phyloP scores from a whole-genome alignment of 106 monocot species.

The Ottelia alismoides region DNA sequence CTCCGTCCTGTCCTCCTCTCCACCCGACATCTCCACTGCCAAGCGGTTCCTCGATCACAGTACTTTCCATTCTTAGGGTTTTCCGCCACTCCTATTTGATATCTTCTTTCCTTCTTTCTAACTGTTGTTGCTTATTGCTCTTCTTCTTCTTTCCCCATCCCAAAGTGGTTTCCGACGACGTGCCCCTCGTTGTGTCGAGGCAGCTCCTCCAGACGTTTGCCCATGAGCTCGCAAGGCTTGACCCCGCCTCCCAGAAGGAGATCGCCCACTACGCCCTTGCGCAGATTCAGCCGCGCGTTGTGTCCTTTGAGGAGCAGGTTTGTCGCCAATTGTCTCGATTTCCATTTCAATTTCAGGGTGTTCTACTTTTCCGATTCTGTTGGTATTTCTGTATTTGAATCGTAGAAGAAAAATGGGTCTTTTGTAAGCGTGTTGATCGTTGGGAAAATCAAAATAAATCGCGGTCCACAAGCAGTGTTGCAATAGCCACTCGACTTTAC shows the following conservation, averaged over 20 bases:
- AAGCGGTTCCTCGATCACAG: constrained; percentile 98
- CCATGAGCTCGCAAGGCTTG: constrained; percentile 63
- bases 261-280: constrained; percentile 72
- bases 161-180: constrained; percentile 87
- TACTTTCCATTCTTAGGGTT: constrained; percentile 8
- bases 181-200: constrained; percentile 89
- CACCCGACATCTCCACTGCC: constrained; percentile 45
- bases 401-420: no score
- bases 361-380: no score
- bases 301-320: constrained; percentile 98
- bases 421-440: no score
- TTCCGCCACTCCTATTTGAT: neutral
- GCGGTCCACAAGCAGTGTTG: no score
- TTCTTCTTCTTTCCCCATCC: neutral
- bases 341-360: no score
- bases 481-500: no score
- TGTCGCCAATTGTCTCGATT: no score
- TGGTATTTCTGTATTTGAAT: no score
- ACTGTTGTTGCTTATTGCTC: no score
- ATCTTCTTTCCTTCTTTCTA: neutral
- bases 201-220: constrained; percentile 88
- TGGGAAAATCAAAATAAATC: no score
- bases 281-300: constrained; percentile 82
- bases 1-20: constrained; percentile 56
- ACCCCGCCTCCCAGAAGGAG: constrained; percentile 72